Percentiles rank a stretch among this genome's conserved stretches.
phyloP scores from a whole-genome alignment of 1,284 basidiomycete genomes.

The Ceratobasidium sp. region DNA sequence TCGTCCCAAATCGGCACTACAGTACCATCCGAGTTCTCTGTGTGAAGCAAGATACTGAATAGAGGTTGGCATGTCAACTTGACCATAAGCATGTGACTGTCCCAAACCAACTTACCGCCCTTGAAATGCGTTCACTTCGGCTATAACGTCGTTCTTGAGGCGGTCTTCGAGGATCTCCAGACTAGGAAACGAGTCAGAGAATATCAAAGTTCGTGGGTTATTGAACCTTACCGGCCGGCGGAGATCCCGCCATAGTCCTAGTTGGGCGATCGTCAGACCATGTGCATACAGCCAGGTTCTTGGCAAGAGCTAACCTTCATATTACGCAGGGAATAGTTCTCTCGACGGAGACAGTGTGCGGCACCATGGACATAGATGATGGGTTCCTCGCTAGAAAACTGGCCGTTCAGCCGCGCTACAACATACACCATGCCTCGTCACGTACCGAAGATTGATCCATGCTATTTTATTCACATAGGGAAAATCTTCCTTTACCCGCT shows the following conservation, averaged over 20 bases:
- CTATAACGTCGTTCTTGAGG: constrained; percentile 88
- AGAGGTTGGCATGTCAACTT: not conserved
- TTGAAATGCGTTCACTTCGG: constrained; percentile 49
- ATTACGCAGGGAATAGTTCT: constrained; percentile 85
- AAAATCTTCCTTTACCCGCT: constrained; percentile 74
- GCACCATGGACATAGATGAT: constrained; percentile 94
- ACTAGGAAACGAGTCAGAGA: constrained; percentile 23
- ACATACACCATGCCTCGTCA: constrained; percentile 27
- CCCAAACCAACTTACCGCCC: constrained; percentile 42
- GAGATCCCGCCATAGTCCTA: constrained; percentile 95
- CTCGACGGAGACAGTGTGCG: constrained; percentile 81
- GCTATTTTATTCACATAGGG: constrained; percentile 76
- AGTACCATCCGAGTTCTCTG: constrained; percentile 88
- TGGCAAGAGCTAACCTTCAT: constrained; percentile 73
- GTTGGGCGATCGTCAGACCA: constrained; percentile 26
- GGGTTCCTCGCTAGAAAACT: constrained; percentile 72
- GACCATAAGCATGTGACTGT: not conserved
- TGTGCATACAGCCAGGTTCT: constrained; percentile 4
- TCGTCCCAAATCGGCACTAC: constrained; percentile 98
- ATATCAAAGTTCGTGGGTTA: not conserved
- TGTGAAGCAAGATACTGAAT: constrained; percentile 85
- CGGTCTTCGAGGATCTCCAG: constrained; percentile 93
- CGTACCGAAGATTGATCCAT: constrained; percentile 93
- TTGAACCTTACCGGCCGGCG: constrained; percentile 67
- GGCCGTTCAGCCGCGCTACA: not conserved